Evolutionary conservation across 306 rosid genomes (phyloP).

Genomic region (Pachyrhizus erosus): DNA sequence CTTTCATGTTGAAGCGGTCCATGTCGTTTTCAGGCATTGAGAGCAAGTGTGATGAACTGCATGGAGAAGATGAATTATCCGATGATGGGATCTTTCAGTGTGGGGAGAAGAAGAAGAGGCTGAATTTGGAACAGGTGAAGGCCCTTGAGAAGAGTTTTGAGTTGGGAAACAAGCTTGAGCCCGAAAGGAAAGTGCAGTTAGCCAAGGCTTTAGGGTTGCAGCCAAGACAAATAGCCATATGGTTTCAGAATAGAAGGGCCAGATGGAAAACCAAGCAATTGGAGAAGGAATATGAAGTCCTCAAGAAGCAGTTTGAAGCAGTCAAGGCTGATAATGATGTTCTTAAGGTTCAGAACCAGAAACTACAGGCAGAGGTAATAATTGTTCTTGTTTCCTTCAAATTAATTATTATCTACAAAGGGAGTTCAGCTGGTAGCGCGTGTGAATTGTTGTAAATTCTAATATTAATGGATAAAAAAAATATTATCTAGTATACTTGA

Average conservation of each 20-base stretch:
- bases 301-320: slow-evolving; percentile 77
- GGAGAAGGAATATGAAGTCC: slow-evolving; percentile 70
- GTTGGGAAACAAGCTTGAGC: slow-evolving; percentile 85
- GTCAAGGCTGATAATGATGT: slow-evolving; percentile 68
- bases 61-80: slow-evolving; percentile 73
- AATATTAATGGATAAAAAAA: too few relatives aligned
- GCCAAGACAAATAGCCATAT: slow-evolving; percentile 84
- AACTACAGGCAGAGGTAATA: slow-evolving; percentile 71
- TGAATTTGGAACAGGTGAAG: slow-evolving; percentile 81
- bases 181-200: slow-evolving; percentile 79
- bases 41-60: slow-evolving; percentile 46
- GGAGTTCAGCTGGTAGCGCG: too few relatives aligned
- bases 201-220: slow-evolving; percentile 79
- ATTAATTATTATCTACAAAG: background rate
- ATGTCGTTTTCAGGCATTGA: slow-evolving; percentile 78
- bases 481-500: background rate
- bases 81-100: slow-evolving; percentile 73
- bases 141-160: slow-evolving; percentile 92
- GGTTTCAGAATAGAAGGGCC: slow-evolving; percentile 95
- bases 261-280: slow-evolving; percentile 89
- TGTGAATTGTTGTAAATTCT: too few relatives aligned
- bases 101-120: slow-evolving; percentile 90
- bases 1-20: slow-evolving; percentile 78
- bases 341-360: slow-evolving; percentile 70
- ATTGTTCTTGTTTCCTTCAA: background rate